A percentile compares a stretch with the other conserved stretches of the same genome.
phyloP scores from a whole-genome alignment of 345 rosid genomes.

The Pseudoturritis turrita region DNA sequence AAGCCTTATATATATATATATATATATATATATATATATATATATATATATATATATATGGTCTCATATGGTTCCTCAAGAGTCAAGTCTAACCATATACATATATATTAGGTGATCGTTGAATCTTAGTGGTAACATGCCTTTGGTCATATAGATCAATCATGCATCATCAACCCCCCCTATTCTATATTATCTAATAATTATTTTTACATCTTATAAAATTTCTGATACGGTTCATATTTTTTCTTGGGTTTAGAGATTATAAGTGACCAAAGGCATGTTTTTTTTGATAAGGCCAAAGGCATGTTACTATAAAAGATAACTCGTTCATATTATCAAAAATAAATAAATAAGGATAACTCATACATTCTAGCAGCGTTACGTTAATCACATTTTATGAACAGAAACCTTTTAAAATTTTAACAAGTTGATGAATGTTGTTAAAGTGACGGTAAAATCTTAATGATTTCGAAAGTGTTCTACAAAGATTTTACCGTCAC shows the following conservation, averaged over 20 bases:
- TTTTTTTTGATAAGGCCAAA: too few species aligned
- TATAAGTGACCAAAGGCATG: background rate
- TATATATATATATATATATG: background rate
- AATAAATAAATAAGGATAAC: too few species aligned
- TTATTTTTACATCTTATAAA: background rate
- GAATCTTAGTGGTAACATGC: constrained; percentile 26
- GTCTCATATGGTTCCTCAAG: constrained; percentile 17
- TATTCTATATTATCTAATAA: constrained; percentile 8
- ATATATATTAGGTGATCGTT: background rate
- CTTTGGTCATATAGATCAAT: constrained; percentile 21
- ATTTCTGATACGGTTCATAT: background rate
- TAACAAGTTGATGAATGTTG: background rate
- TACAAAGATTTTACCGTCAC: too few species aligned
- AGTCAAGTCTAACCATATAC: constrained; percentile 17
- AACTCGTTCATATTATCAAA: background rate
- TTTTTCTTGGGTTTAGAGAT: background rate
- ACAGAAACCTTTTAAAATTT: background rate
- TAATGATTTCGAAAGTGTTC: too few species aligned
- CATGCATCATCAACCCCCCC: background rate
- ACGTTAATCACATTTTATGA: background rate
- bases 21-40: background rate
- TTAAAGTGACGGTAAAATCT: too few species aligned
- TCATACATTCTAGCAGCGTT: background rate
- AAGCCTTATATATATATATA: too few species aligned
- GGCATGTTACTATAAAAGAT: too few species aligned